Evolutionary conservation across 805 yeast species (phyloP).

Genomic region (Tetrapisispora iriomotensis): DNA sequence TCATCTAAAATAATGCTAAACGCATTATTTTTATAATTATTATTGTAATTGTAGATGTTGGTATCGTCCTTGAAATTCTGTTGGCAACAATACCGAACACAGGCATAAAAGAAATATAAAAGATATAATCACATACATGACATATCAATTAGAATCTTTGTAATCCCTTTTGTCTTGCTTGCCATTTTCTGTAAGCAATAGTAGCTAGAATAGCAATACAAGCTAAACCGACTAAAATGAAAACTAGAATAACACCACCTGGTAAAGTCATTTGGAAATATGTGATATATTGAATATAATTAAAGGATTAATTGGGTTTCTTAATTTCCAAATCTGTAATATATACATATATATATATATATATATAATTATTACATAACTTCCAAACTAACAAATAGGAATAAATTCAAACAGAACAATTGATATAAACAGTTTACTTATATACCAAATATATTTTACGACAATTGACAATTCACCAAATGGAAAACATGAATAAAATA

Average conservation of each 20-base stretch:
- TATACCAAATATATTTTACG: too few relatives aligned
- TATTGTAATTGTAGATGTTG: too few relatives aligned
- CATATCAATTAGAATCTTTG: constrained; percentile 27
- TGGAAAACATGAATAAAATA: too few relatives aligned
- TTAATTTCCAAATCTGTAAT: too few relatives aligned
- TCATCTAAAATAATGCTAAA: neutral
- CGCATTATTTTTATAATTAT: too few relatives aligned
- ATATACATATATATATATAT: neutral
- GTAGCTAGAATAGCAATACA: constrained; percentile 24
- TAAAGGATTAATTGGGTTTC: too few relatives aligned
- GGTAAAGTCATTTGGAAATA: constrained; percentile 34
- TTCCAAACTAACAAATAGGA: too few relatives aligned
- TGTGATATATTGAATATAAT: neutral
- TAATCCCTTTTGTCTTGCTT: constrained; percentile 32
- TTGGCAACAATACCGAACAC: neutral
- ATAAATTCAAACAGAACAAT: too few relatives aligned
- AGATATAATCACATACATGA: neutral
- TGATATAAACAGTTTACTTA: too few relatives aligned
- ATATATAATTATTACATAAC: neutral
- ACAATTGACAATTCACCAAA: too few relatives aligned
- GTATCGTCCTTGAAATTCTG: too few relatives aligned
- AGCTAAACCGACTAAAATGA: constrained; percentile 34
- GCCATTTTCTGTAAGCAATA: constrained; percentile 27
- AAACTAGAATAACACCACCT: constrained; percentile 66
- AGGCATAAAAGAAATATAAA: neutral